phyloP scores from a whole-genome alignment of 177 flowering plant genomes.

The Tripterygium wilfordii region DNA sequence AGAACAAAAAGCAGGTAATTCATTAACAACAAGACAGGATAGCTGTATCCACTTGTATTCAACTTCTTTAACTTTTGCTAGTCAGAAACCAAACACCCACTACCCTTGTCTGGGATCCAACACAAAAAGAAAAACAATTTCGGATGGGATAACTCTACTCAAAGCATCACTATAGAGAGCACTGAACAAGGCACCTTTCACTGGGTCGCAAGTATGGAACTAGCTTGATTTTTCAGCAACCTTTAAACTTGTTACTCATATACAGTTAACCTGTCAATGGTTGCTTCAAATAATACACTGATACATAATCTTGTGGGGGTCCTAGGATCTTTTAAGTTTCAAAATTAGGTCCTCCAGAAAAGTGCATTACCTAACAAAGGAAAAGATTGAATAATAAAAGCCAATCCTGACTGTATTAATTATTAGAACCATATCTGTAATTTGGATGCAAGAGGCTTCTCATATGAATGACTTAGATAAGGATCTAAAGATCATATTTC shows the following conservation, averaged over 20 bases:
- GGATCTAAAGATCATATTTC: conserved; percentile 2
- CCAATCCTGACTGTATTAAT: background rate
- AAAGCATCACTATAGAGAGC: conserved; percentile 10
- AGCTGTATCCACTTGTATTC: conserved; percentile 29
- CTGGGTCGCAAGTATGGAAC: conserved; percentile 5
- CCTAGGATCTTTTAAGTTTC: conserved; percentile 9
- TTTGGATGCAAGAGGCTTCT: conserved; percentile 11
- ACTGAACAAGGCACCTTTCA: conserved; percentile 6
- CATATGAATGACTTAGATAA: conserved; percentile 1
- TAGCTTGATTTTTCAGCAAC: conserved; percentile 23
- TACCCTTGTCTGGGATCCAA: conserved; percentile 38
- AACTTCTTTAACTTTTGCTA: conserved; percentile 29
- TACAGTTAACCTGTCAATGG: conserved; percentile 9
- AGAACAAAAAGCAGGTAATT: conserved; percentile 34
- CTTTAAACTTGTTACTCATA: conserved; percentile 16
- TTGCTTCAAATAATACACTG: conserved; percentile 17
- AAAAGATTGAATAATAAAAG: conserved; percentile 2
- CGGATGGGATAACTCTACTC: conserved; percentile 14
- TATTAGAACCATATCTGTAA: background rate
- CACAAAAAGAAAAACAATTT: conserved; percentile 12
- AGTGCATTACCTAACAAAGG: conserved; percentile 4
- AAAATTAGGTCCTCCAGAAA: conserved; percentile 16
- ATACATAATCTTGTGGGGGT: conserved; percentile 24
- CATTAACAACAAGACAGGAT: conserved; percentile 21
- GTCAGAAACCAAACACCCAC: conserved; percentile 41